Evolutionary conservation across 2,329 filamentous ascomycete species (phyloP).

Genomic region (Cercospora sp.): DNA sequence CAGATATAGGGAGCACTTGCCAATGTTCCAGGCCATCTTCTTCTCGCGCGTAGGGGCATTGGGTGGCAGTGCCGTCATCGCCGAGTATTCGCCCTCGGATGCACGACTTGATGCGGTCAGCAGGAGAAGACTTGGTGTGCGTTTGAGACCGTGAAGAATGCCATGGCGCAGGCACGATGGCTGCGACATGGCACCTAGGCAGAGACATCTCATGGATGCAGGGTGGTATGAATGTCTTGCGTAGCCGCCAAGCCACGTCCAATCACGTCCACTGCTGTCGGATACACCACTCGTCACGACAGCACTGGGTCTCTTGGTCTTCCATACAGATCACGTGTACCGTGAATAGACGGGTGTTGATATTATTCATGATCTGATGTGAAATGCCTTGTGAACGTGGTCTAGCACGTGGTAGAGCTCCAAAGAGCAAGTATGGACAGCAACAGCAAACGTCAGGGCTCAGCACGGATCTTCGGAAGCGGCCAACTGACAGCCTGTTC

Average conservation of each 20-base stretch:
- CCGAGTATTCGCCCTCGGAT: neutral
- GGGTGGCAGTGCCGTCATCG: neutral
- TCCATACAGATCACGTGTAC: neutral
- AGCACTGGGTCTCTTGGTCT: neutral
- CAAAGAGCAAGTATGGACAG: neutral
- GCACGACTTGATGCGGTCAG: neutral
- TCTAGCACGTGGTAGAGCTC: neutral
- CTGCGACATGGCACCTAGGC: neutral
- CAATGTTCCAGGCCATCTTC: neutral
- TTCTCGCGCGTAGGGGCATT: neutral
- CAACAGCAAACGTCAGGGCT: constrained; percentile 2
- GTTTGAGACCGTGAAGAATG: neutral
- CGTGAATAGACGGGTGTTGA: neutral
- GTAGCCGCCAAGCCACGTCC: neutral
- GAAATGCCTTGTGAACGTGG: neutral
- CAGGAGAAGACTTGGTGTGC: neutral
- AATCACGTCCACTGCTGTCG: neutral
- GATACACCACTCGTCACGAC: neutral
- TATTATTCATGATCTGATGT: neutral
- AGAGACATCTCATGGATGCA: neutral
- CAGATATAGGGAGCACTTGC: neutral
- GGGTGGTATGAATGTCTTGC: neutral
- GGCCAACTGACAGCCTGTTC: neutral
- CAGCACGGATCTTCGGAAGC: constrained; percentile 1
- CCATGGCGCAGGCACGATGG: neutral